phyloP scores from a whole-genome alignment of 352 stramenopile species.

The Phytophthora pisi region DNA sequence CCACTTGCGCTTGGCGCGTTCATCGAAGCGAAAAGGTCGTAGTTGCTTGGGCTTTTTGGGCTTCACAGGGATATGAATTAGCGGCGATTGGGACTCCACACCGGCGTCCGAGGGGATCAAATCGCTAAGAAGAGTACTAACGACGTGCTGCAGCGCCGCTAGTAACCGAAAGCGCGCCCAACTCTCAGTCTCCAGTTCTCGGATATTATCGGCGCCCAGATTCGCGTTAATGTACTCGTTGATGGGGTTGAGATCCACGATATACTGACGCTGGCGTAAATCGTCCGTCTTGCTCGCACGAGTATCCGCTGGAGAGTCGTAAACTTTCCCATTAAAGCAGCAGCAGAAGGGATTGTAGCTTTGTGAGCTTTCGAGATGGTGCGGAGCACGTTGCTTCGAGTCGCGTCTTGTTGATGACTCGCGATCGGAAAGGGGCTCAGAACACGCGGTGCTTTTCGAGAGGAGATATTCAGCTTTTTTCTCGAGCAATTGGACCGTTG shows the following conservation, averaged over 20 bases:
- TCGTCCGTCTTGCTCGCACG: conserved; percentile 1
- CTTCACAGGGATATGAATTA: not conserved
- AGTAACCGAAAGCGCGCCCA: conserved; percentile 55
- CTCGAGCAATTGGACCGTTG: conserved; percentile 14
- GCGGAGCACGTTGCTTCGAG: not conserved
- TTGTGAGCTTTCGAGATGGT: not conserved
- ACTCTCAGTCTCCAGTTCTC: conserved; percentile 50
- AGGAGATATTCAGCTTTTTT: conserved; percentile 22
- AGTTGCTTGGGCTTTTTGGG: conserved; percentile 10
- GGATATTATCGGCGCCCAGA: conserved; percentile 39
- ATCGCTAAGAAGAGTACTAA: conserved; percentile 36
- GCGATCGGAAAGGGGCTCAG: not conserved
- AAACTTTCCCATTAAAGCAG: not conserved
- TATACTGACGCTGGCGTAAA: conserved; percentile 38
- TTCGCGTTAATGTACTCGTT: conserved; percentile 47
- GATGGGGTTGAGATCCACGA: conserved; percentile 54
- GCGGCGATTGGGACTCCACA: not conserved
- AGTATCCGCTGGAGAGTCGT: not conserved
- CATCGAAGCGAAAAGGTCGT: conserved; percentile 27
- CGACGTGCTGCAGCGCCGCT: conserved; percentile 36
- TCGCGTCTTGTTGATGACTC: not conserved
- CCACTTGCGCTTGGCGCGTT: conserved; percentile 23
- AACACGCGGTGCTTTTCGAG: conserved; percentile 1
- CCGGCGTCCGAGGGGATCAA: conserved; percentile 23
- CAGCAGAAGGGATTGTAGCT: not conserved